Base-by-base conservation (phyloP, 768 basidiomycete species). In the Floccularia luteovirens region DNA sequence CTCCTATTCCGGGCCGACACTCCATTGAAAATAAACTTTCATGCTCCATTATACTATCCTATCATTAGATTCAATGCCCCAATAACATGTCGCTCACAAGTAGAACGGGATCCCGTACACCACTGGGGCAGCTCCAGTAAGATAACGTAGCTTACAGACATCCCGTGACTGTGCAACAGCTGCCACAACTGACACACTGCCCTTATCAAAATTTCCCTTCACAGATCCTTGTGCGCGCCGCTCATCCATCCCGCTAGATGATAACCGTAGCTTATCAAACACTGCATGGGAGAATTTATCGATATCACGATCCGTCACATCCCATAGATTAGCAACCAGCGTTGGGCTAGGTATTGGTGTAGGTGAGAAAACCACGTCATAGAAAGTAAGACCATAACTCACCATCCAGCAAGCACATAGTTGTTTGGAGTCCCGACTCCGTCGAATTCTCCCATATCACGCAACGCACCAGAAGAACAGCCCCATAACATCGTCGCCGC, bases 351-450 rank as follows among this genome's bases (percentile, higher is more conserved):
- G 25, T 39, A 5, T 43, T 39, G 28, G 35, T 11, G 41, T 23
- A 31, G 36, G 23, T 20, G 13, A 25, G 4, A 25, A 38, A 8
- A 20, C 19, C 33, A 19, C 10, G 20, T 5, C 4, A 31, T 17
- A 11, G 7, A 37, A 30, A 20, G 42, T 36, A 5, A 41, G 17
- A n/a, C 37, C 20, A 20, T 6, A 7, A 74, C 92, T 54, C 53
- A 97, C 94, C 93, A 94, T 53, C 94, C 96, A 30, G 84, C 90
- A n/a, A 97, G 56, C 86, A 97, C 90, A 57, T 99, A 99, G 49
- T 90, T 82, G 57, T 88, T 82, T 0, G 96, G 90, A 11, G 90
- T 97, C 14, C 96, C 96, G 11, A 77, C 73, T 7, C 89, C 72
- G 53, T 98, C 96, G 51, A 92, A 93, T 48, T 96, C 90, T 3